phyloP scores from a whole-genome alignment of 169 alveolate species.

The Ichthyophthirius multifiliis region DNA sequence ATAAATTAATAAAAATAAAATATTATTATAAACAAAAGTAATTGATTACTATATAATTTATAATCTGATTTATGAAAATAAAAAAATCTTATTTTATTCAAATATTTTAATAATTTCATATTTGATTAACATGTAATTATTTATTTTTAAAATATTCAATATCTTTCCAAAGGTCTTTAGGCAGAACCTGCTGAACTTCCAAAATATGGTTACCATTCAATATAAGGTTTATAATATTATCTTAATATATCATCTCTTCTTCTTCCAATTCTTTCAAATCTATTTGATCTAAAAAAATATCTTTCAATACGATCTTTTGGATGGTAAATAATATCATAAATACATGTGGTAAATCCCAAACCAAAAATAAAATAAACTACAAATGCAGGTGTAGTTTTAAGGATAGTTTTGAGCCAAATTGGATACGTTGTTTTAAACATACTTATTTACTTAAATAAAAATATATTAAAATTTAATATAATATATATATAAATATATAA shows the following conservation, averaged over 20 bases:
- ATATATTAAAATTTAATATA: too few relatives aligned
- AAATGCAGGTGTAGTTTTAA: constrained; percentile 34
- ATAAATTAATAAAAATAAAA: too few relatives aligned
- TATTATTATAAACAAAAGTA: too few relatives aligned
- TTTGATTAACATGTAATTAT: not conserved
- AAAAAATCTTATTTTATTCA: too few relatives aligned
- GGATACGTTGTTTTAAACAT: constrained; percentile 28
- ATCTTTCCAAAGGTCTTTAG: constrained; percentile 6
- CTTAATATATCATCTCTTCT: constrained; percentile 36
- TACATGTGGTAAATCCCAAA: constrained; percentile 13
- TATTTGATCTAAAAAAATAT: constrained; percentile 35
- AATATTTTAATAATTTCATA: too few relatives aligned
- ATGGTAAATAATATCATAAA: constrained; percentile 37
- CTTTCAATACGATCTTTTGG: constrained; percentile 45
- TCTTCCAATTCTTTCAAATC: constrained; percentile 39
- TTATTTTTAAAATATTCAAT: not conserved
- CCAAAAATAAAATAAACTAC: constrained; percentile 25
- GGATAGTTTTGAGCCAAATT: constrained; percentile 16
- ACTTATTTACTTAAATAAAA: too few relatives aligned
- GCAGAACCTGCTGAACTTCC: not conserved
- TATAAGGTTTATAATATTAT: constrained; percentile 12
- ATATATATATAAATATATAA: not conserved
- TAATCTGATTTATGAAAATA: too few relatives aligned
- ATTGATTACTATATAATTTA: too few relatives aligned
- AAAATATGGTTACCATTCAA: constrained; percentile 35